Evolutionary conservation across 345 rosid species (phyloP).

Genomic region (Orychophragmus violaceus): DNA sequence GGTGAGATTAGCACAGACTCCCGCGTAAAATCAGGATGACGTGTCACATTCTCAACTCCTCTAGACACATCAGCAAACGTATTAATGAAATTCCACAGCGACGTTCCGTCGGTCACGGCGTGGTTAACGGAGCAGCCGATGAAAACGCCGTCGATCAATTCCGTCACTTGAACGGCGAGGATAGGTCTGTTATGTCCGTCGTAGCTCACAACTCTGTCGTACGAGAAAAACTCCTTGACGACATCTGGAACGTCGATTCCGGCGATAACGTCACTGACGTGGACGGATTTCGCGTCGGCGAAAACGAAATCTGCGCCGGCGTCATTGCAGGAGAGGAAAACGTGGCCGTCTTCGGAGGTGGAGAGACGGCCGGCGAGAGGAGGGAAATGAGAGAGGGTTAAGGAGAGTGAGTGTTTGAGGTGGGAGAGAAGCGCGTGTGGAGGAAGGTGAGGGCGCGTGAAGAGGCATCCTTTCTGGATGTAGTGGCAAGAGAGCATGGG

Average conservation of each 20-base stretch:
- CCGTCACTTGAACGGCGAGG: slow-evolving; percentile 83
- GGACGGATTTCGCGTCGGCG: slow-evolving; percentile 38
- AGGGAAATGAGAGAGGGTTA: slow-evolving; percentile 61
- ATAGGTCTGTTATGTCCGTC: slow-evolving; percentile 68
- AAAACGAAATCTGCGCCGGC: slow-evolving; percentile 63
- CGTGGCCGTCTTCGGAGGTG: slow-evolving; percentile 45
- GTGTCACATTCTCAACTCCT: slow-evolving; percentile 35
- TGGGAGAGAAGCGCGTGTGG: slow-evolving; percentile 33
- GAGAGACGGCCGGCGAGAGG: slow-evolving; percentile 85
- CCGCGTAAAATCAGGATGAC: slow-evolving; percentile 61
- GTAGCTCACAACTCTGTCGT: slow-evolving; percentile 65
- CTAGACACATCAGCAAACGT: slow-evolving; percentile 68
- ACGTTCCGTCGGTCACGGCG: slow-evolving; percentile 80
- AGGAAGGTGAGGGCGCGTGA: slow-evolving; percentile 40
- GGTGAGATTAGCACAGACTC: slow-evolving; percentile 54
- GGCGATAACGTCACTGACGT: slow-evolving; percentile 38
- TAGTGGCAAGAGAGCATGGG: slow-evolving; percentile 96
- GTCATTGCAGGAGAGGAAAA: slow-evolving; percentile 62
- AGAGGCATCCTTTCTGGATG: slow-evolving; percentile 84
- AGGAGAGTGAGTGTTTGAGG: slow-evolving; percentile 44
- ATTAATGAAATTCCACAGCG: slow-evolving; percentile 92
- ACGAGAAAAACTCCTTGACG: slow-evolving; percentile 51
- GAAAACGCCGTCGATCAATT: slow-evolving; percentile 67
- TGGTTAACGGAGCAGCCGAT: slow-evolving; percentile 73
- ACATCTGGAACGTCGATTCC: slow-evolving; percentile 54